A percentile compares a stretch with the other conserved stretches of the same genome.
These are phyloP conservation scores for Kodamaea neixiangensis DNA, from an alignment of 805 yeast species.

Conservation along the genomic window DNA sequence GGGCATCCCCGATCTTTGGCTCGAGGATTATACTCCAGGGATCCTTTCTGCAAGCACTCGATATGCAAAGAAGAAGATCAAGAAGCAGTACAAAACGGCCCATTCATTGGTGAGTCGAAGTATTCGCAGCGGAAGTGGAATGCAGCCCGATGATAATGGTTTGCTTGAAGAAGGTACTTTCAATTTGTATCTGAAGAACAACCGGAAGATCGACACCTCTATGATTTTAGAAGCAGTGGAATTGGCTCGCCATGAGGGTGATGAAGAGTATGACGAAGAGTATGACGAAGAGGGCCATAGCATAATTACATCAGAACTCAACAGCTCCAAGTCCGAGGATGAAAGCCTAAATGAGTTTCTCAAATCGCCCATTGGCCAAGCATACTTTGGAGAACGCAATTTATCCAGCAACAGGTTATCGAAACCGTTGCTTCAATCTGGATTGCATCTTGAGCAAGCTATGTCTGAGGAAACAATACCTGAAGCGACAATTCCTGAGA, in stretches of 20 bases:
- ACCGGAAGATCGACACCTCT: not conserved
- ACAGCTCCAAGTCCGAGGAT: not conserved
- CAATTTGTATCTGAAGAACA: slow-evolving; percentile 7
- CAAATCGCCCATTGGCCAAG: not conserved
- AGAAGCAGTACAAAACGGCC: slow-evolving; percentile 12
- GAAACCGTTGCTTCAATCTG: not conserved
- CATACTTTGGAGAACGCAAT: not conserved
- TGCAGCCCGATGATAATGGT: slow-evolving; percentile 5
- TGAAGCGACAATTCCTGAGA: not conserved
- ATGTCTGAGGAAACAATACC: no score
- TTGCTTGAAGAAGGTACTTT: slow-evolving; percentile 11
- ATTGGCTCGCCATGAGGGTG: not conserved
- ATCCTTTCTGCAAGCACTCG: slow-evolving; percentile 19
- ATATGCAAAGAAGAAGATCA: slow-evolving; percentile 12
- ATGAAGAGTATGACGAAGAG: not conserved
- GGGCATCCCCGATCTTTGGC: slow-evolving; percentile 59
- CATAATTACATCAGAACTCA: not conserved
- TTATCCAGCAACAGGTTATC: not conserved
- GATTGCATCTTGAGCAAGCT: not conserved
- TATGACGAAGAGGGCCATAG: not conserved
- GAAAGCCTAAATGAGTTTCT: no score
- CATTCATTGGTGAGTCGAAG: slow-evolving; percentile 9
- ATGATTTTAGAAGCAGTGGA: slow-evolving; percentile 4
- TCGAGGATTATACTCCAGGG: slow-evolving; percentile 33
- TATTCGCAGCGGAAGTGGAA: slow-evolving; percentile 9